These are phyloP conservation scores for Talaromyces sp. DNA, from an alignment of 2,329 filamentous ascomycete genomes.

Conservation along the genomic window DNA sequence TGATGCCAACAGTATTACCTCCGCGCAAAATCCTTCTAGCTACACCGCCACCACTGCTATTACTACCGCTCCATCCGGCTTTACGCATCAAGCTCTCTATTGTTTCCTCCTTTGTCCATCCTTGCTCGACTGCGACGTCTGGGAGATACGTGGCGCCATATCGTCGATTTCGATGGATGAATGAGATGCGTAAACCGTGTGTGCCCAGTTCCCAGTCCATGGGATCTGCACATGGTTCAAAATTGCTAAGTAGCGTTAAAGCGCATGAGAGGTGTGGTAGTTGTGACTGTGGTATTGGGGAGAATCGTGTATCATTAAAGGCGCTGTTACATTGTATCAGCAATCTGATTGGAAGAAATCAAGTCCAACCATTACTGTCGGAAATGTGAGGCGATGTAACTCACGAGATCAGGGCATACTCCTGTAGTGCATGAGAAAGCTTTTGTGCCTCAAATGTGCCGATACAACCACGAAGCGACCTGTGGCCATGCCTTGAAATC, in stretches of 20 bases:
- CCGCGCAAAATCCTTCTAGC: slow-evolving; percentile 41
- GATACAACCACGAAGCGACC: slow-evolving; percentile 85
- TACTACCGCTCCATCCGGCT: slow-evolving; percentile 75
- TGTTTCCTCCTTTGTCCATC: slow-evolving; percentile 92
- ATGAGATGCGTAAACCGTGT: slow-evolving; percentile 84
- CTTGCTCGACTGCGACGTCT: slow-evolving; percentile 86
- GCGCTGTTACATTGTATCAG: slow-evolving; percentile 43
- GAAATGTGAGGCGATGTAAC: slow-evolving; percentile 23
- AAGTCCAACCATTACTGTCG: neutral
- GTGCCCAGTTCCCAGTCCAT: slow-evolving; percentile 83
- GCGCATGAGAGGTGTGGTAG: slow-evolving; percentile 50
- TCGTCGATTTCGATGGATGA: slow-evolving; percentile 67
- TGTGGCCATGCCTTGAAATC: slow-evolving; percentile 57
- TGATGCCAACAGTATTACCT: slow-evolving; percentile 14
- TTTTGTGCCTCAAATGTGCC: slow-evolving; percentile 83
- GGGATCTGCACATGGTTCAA: slow-evolving; percentile 69
- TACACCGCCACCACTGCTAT: slow-evolving; percentile 36
- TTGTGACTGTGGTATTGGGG: slow-evolving; percentile 53
- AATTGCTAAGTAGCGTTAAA: slow-evolving; percentile 81
- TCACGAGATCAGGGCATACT: slow-evolving; percentile 78
- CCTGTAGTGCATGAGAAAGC: slow-evolving; percentile 67
- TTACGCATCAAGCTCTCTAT: slow-evolving; percentile 88
- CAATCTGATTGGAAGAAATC: neutral
- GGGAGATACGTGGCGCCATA: slow-evolving; percentile 89
- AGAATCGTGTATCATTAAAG: slow-evolving; percentile 62